Conservation (phyloP, 2,329 filamentous ascomycete genomes). For the Aspergillus ochraceoroseus region DNA sequence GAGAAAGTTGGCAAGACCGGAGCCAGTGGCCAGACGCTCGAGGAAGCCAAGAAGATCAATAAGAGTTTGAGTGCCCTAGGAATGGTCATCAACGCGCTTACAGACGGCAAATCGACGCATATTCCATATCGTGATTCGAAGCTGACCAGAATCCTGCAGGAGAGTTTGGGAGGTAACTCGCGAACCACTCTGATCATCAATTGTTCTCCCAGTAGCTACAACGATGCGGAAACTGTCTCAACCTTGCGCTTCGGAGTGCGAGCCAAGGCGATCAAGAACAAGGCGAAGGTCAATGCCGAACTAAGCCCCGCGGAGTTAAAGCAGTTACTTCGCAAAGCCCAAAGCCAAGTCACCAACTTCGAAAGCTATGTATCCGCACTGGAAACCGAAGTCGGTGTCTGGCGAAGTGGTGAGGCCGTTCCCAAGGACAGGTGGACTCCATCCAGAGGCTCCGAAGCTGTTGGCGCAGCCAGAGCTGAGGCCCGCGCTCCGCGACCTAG, state of each 20-base stretch:
- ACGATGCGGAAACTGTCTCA: slow-evolving; percentile 88
- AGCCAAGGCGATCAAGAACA: slow-evolving; percentile 99
- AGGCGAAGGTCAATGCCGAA: slow-evolving; percentile 99
- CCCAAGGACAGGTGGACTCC: slow-evolving; percentile 84
- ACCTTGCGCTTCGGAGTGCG: slow-evolving; percentile 92
- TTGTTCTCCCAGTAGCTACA: slow-evolving; percentile 97
- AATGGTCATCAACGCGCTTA: slow-evolving; percentile 98
- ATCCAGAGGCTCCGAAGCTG: slow-evolving; percentile 54
- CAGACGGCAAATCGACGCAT: slow-evolving; percentile 93
- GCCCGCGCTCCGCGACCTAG: slow-evolving; percentile 43
- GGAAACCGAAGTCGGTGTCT: slow-evolving; percentile 77
- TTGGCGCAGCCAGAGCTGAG: slow-evolving; percentile 47
- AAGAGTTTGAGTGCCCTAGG: slow-evolving; percentile 97
- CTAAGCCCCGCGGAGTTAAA: slow-evolving; percentile 95
- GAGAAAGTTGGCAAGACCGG: slow-evolving; percentile 99
- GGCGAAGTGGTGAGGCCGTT: slow-evolving; percentile 83
- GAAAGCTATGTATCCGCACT: slow-evolving; percentile 78
- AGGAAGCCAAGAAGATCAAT: slow-evolving; percentile 99
- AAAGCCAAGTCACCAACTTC: slow-evolving; percentile 81
- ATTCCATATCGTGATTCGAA: slow-evolving; percentile 97
- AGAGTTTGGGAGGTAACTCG: slow-evolving; percentile 95
- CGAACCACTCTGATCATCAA: slow-evolving; percentile 98
- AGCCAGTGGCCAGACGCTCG: slow-evolving; percentile 91
- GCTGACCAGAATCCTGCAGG: slow-evolving; percentile 93
- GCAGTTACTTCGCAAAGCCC: slow-evolving; percentile 83